Base-by-base conservation (phyloP, 139 green algal genomes). In the Micromonas commoda region DNA sequence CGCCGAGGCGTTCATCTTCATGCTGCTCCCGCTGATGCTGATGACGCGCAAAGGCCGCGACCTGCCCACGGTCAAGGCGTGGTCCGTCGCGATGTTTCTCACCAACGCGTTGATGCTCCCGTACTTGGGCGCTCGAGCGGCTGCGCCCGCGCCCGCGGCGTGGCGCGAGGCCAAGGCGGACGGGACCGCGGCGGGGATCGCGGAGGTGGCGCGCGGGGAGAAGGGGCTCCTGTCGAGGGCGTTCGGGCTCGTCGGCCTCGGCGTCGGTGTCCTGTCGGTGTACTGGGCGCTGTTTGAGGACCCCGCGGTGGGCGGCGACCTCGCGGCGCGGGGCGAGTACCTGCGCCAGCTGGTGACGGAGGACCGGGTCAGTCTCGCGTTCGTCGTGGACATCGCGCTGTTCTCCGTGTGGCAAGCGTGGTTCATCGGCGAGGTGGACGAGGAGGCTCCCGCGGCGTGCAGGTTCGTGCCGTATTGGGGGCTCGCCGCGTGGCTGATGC, bases 31-130 rank as follows among this genome's bases (percentile, higher is more conserved):
- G 5, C n/a, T 80, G 23, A 45, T 80, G 16, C 73, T 79, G 26
- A 67, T 66, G 53, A 70, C 72, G 24, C 51, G 54, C 21, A 81
- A 54, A 24, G 71, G 70, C 3, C 52, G 72, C 1, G 72, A 78
- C 28, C 23, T 78, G 16, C 21, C 23, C 2, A 69, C 72, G 51
- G 28, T 24, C 1, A 78, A 68, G 39, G 26, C 71, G 31, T 82
- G 78, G 78, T 57, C 26, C 57, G 73, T 39, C n/a, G 39, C 24
- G 23, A 82, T 82, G 78, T 82, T 82, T 37, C 52, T 82, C 45
- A 82, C 78, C 34, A 82, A 82, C 60, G 78, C 71, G 24, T 28
- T 79, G 21, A 52, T 82, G 52, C 32, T 78, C 1, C 67, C 78
- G 9, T 82, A 80, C 52, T 38, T 82, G 45, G 69, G 70, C 19